phyloP scores from a whole-genome alignment of 1,284 basidiomycete genomes.

The Cutaneotrichosporon arboriforme region DNA sequence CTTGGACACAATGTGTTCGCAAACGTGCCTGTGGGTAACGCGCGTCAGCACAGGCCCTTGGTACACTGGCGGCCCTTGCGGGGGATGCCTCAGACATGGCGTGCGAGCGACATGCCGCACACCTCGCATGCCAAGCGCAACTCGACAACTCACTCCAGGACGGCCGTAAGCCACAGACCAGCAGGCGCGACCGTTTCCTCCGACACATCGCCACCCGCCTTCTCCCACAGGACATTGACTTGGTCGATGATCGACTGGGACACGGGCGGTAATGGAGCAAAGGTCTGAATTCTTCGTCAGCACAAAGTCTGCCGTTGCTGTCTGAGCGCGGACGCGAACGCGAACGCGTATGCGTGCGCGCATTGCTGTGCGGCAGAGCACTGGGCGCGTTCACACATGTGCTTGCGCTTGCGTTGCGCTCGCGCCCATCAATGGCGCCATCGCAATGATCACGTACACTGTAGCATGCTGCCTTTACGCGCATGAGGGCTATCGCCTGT shows the following conservation, averaged over 20 bases:
- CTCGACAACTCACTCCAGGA: slow-evolving; percentile 67
- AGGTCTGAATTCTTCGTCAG: slow-evolving; percentile 24
- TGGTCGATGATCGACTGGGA: not conserved
- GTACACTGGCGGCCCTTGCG: no score
- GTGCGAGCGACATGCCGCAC: no score
- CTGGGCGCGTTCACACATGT: no score
- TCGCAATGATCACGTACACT: slow-evolving; percentile 34
- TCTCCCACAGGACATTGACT: slow-evolving; percentile 21
- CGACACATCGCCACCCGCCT: slow-evolving; percentile 37
- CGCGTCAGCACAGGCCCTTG: not conserved
- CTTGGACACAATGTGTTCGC: slow-evolving; percentile 60
- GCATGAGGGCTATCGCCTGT: slow-evolving; percentile 40
- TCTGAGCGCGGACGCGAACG: not conserved
- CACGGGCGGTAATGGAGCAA: slow-evolving; percentile 18
- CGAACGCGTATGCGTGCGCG: no score
- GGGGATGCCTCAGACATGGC: not conserved
- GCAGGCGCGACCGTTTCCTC: slow-evolving; percentile 61
- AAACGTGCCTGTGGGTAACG: slow-evolving; percentile 56
- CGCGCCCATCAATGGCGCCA: not conserved
- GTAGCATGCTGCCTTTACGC: slow-evolving; percentile 37
- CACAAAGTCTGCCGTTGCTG: not conserved
- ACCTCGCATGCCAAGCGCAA: not conserved
- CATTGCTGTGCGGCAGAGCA: no score
- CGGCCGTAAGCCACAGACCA: slow-evolving; percentile 82
- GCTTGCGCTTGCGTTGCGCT: no score